phyloP scores from a whole-genome alignment of 2,329 filamentous ascomycete species.

The Nemania diffusa region DNA sequence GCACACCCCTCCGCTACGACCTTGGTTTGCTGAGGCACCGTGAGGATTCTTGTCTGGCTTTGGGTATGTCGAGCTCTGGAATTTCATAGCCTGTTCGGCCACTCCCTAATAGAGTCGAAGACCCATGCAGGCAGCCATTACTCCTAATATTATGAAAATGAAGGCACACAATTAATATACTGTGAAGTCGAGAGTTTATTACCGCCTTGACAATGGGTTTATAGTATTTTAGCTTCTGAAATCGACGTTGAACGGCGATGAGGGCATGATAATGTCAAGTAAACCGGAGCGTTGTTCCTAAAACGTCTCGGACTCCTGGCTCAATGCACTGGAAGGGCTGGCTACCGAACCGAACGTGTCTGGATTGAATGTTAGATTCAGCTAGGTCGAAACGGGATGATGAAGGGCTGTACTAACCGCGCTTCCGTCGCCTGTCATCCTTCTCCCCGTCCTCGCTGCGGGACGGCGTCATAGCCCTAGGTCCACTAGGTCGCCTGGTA shows the following conservation, averaged over 20 bases:
- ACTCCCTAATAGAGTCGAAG: neutral
- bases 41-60: neutral
- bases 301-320: slow-evolving; percentile 66
- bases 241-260: slow-evolving; percentile 48
- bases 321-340: slow-evolving; percentile 49
- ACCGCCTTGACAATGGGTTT: slow-evolving; percentile 26
- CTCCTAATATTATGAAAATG: neutral
- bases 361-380: slow-evolving; percentile 42
- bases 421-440: slow-evolving; percentile 64
- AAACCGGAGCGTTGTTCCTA: slow-evolving; percentile 51
- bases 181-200: slow-evolving; percentile 27
- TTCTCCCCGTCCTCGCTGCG: slow-evolving; percentile 57
- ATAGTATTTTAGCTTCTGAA: slow-evolving; percentile 38
- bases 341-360: slow-evolving; percentile 65
- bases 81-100: neutral
- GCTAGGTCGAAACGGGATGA: neutral
- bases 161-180: slow-evolving; percentile 21
- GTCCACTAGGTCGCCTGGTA: slow-evolving; percentile 66
- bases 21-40: neutral
- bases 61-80: neutral
- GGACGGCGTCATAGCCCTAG: slow-evolving; percentile 69
- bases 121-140: neutral
- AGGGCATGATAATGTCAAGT: slow-evolving; percentile 44
- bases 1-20: neutral
- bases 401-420: slow-evolving; percentile 57